Percentiles rank a stretch among this genome's conserved stretches.
Conservation (phyloP, 2,329 filamentous ascomycete genomes). For the Cercospora brassicicola region DNA sequence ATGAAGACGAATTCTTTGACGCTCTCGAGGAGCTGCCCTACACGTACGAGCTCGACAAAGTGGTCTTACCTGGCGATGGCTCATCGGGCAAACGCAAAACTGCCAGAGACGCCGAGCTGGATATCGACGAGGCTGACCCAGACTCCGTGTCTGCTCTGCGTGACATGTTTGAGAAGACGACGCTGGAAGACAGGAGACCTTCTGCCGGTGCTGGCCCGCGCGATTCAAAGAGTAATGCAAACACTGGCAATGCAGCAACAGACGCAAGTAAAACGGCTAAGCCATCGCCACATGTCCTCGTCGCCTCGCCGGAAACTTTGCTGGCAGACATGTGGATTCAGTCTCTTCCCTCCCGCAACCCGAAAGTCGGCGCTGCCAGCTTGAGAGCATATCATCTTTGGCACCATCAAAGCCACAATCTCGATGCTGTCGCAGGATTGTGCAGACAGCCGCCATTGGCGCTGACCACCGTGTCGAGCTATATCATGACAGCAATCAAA, state of each 20-base stretch:
- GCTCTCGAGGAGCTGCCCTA: slow-evolving; percentile 32
- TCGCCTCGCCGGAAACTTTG: slow-evolving; percentile 8
- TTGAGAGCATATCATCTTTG: slow-evolving; percentile 64
- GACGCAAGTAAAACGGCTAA: background rate
- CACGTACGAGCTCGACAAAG: slow-evolving; percentile 20
- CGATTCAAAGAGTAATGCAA: background rate
- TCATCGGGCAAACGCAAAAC: background rate
- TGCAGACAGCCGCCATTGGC: slow-evolving; percentile 63
- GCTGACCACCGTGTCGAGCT: slow-evolving; percentile 56
- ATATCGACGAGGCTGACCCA: slow-evolving; percentile 7
- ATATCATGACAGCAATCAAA: slow-evolving; percentile 60
- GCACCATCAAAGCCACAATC: slow-evolving; percentile 55
- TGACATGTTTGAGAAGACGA: slow-evolving; percentile 3
- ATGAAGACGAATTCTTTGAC: slow-evolving; percentile 39
- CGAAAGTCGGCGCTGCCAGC: slow-evolving; percentile 11
- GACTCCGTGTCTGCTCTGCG: slow-evolving; percentile 6
- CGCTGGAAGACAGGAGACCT: background rate
- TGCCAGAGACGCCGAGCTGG: background rate
- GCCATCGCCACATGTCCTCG: slow-evolving; percentile 5
- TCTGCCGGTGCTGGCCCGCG: background rate
- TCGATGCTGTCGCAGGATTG: slow-evolving; percentile 54
- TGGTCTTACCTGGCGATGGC: background rate
- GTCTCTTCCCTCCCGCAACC: slow-evolving; percentile 5
- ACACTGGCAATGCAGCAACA: background rate
- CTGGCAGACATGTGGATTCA: slow-evolving; percentile 17